Conservation (phyloP, 164 flowering plant species). For the Liriodendron chinense region DNA sequence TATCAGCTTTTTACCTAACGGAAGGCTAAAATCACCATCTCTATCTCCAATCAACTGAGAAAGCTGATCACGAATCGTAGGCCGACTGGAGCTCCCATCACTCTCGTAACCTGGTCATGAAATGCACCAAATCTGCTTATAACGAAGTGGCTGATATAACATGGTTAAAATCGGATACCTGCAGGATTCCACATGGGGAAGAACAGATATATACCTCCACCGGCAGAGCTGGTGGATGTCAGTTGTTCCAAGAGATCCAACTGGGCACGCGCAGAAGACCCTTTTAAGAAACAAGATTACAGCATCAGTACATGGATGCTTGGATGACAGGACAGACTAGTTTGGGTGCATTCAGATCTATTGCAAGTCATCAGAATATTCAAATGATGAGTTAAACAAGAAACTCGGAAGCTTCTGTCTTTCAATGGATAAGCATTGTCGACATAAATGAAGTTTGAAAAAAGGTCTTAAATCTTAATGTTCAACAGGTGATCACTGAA, state of each 20-base stretch:
- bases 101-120: constrained; percentile 53
- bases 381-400: background rate
- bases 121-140: background rate
- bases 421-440: background rate
- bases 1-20: constrained; percentile 74
- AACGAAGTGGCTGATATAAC: background rate
- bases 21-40: constrained; percentile 67
- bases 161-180: background rate
- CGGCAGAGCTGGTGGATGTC: constrained; percentile 47
- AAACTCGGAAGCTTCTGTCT: background rate
- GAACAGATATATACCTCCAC: constrained; percentile 35
- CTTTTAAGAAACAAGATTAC: constrained; percentile 1
- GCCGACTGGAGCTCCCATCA: constrained; percentile 41
- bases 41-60: constrained; percentile 54
- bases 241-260: constrained; percentile 79
- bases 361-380: background rate
- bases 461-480: background rate
- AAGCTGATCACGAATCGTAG: constrained; percentile 72
- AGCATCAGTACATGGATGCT: background rate
- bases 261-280: constrained; percentile 66
- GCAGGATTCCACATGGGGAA: background rate
- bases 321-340: background rate
- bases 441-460: background rate
- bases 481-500: too few species aligned
- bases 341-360: background rate